phyloP scores from a whole-genome alignment of 805 yeast species.

The Kodamaea lidongshanica region DNA sequence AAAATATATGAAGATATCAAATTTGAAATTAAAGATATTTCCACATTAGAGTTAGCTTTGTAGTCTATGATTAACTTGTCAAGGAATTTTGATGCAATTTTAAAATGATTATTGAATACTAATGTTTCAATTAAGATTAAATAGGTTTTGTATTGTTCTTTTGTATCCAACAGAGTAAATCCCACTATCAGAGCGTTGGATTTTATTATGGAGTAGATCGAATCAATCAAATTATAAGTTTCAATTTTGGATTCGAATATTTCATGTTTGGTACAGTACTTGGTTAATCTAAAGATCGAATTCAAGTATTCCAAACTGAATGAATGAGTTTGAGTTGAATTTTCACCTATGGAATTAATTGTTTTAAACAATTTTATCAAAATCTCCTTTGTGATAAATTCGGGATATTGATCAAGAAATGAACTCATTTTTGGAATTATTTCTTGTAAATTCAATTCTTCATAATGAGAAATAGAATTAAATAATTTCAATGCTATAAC shows the following conservation, averaged over 20 bases:
- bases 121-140: slow-evolving; percentile 47
- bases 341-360: slow-evolving; percentile 10
- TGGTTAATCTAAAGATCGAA: slow-evolving; percentile 31
- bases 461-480: slow-evolving; percentile 38
- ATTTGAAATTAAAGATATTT: slow-evolving; percentile 27
- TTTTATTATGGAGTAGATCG: slow-evolving; percentile 30
- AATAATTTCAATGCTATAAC: slow-evolving; percentile 41
- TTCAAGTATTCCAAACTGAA: no score
- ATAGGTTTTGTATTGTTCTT: slow-evolving; percentile 25
- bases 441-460: slow-evolving; percentile 25
- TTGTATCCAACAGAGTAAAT: slow-evolving; percentile 39
- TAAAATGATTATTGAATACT: slow-evolving; percentile 43
- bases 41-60: slow-evolving; percentile 18
- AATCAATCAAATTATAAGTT: slow-evolving; percentile 22
- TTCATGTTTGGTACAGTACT: slow-evolving; percentile 15
- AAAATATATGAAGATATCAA: slow-evolving; percentile 37
- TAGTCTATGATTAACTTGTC: slow-evolving; percentile 48
- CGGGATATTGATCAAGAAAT: slow-evolving; percentile 23
- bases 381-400: slow-evolving; percentile 17
- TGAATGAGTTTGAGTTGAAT: slow-evolving; percentile 35
- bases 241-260: slow-evolving; percentile 11
- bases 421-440: slow-evolving; percentile 33
- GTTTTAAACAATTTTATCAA: no score
- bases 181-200: slow-evolving; percentile 13
- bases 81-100: slow-evolving; percentile 49